Evolutionary conservation across 495 filamentous ascomycete species (phyloP).

Genomic region (Hypomontagnella submonticulosa): DNA sequence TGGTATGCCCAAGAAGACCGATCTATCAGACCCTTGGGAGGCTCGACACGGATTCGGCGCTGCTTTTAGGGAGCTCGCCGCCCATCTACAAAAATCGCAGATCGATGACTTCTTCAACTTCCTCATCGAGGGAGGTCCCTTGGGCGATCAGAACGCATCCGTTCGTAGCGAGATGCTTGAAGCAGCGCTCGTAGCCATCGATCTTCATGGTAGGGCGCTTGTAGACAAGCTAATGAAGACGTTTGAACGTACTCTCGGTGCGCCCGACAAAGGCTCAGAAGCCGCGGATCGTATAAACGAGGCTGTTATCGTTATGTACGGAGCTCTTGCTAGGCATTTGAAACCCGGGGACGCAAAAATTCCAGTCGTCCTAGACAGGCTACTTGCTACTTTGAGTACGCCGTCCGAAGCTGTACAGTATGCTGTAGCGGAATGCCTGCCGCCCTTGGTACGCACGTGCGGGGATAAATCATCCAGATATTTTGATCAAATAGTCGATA

Average conservation of each 20-base stretch:
- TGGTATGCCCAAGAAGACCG: constrained; percentile 88
- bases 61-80: constrained; percentile 82
- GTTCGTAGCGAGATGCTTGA: constrained; percentile 95
- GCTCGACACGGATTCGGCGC: constrained; percentile 85
- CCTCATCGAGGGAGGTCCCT: constrained; percentile 82
- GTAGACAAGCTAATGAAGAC: constrained; percentile 92
- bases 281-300: constrained; percentile 90
- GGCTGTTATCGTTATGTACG: constrained; percentile 96
- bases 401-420: constrained; percentile 98
- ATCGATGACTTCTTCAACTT: constrained; percentile 84
- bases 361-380: constrained; percentile 82
- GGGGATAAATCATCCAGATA: constrained; percentile 80
- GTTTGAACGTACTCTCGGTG: constrained; percentile 85
- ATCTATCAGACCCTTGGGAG: constrained; percentile 90
- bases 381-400: constrained; percentile 87
- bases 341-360: constrained; percentile 83
- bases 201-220: constrained; percentile 77
- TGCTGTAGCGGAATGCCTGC: constrained; percentile 91
- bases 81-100: constrained; percentile 71
- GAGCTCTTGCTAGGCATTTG: constrained; percentile 88
- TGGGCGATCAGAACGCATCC: constrained; percentile 78
- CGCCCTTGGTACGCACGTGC: constrained; percentile 84
- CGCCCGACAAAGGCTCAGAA: constrained; percentile 79
- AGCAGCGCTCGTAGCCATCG: constrained; percentile 83
- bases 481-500: constrained; percentile 80